Evolutionary conservation across 106 monocot species (phyloP), one percentile per base, ranked within the genome.

Genomic region (Dioscorea zingiberensis): DNA sequence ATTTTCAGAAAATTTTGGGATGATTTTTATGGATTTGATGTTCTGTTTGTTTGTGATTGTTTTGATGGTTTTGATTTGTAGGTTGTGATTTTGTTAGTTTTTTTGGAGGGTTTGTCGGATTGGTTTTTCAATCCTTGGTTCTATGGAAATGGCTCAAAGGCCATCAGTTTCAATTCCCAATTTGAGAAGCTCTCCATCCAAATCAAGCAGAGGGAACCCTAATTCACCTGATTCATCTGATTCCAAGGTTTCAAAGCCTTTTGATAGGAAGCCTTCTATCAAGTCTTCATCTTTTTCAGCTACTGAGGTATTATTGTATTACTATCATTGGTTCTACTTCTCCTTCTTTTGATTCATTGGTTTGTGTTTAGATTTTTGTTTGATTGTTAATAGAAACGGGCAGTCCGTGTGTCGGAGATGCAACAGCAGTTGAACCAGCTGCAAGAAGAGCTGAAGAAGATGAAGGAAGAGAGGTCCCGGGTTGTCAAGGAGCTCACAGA

Each of bases 401-500:
- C 15, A n/a, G 22, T 29, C 9, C 57, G 48, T 71, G 72, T 61
- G 64, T 68, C 71, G 25, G 80, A 77, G 13, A 49, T 76, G 73
- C 76, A 73, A 18, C 80, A 71, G 30, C 78, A 81, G 53, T 2
- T 84, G 56, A 28, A 22, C 7, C 57, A 76, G 67, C 78, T 89
- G 38, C 79, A 74, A 25, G 89, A 85, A 22, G 89, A 85, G 58
- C 61, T 89, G 59, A 76, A 59, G 72, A 81, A 55, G 64, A 73
- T 73, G 25, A 76, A 32, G 66, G 81, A 84, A 38, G 88, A 88
- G 72, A 81, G 66, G 44, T 47, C 70, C 16, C 61, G 59, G 32
- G 77, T 68, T 11, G 21, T 73, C 8, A 75, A 79, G 65, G 84
- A 89, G 64, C 81, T 79, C 27, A 32, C 38, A 2, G 78, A 78